Percentiles rank a stretch among this genome's conserved stretches.
Evolutionary conservation across 768 basidiomycete genomes (phyloP).

Genomic region (Termitomyces sp.): DNA sequence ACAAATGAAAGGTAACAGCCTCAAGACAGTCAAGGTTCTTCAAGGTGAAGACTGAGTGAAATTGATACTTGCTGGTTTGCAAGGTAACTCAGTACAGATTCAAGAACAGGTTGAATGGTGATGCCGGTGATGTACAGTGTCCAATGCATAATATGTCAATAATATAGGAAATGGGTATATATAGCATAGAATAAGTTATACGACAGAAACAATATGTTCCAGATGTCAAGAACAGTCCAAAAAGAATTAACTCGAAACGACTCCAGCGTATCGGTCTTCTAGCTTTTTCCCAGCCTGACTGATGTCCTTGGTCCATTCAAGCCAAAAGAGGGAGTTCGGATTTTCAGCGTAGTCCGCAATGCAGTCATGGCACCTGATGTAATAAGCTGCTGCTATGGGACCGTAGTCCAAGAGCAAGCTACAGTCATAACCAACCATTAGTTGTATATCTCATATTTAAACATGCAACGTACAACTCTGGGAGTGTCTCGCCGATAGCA

Average conservation of each 20-base stretch:
- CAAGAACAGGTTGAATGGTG: neutral
- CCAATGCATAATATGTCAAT: neutral
- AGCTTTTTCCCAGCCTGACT: conserved; percentile 34
- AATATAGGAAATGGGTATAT: neutral
- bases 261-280: conserved; percentile 11
- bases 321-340: conserved; percentile 30
- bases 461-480: conserved; percentile 49
- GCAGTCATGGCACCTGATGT: conserved; percentile 52
- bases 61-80: no score
- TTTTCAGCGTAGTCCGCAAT: conserved; percentile 33
- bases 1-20: no score
- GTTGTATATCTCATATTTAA: neutral
- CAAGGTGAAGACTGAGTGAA: no score
- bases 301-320: conserved; percentile 43
- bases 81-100: neutral
- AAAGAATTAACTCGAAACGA: neutral
- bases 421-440: neutral
- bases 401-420: conserved; percentile 43
- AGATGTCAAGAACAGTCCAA: neutral
- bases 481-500: conserved; percentile 51
- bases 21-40: no score
- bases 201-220: neutral
- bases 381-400: conserved; percentile 37
- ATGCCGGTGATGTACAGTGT: no score
- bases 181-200: neutral